These are phyloP conservation scores for Sclerotinia sclerotiorum DNA, from an alignment of 2,329 filamentous ascomycete genomes.

Conservation along the genomic window DNA sequence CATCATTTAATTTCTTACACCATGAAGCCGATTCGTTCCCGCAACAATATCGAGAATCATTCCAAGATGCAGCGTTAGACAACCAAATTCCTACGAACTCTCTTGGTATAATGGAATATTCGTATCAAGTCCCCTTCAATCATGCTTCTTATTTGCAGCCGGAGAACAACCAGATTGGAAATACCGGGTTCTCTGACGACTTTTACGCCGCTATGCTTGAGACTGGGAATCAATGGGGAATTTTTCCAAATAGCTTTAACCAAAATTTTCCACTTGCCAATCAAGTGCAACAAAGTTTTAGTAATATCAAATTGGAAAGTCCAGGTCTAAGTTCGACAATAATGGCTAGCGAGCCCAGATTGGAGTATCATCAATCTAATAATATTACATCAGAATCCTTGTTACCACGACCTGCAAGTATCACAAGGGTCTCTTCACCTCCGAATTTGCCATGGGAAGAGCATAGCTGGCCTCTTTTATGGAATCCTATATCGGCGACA, in stretches of 20 bases:
- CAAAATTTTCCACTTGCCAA: conserved; percentile 18
- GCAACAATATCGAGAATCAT: conserved; percentile 12
- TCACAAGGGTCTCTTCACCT: conserved; percentile 27
- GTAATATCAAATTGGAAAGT: conserved; percentile 5
- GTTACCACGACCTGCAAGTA: conserved; percentile 6
- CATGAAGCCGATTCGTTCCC: background rate
- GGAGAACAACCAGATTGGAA: conserved; percentile 14
- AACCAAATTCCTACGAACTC: conserved; percentile 7
- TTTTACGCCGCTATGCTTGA: conserved; percentile 35
- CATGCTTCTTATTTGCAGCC: conserved; percentile 18
- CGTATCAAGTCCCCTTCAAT: background rate
- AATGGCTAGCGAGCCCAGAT: background rate
- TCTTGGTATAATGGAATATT: background rate
- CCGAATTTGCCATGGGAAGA: conserved; percentile 30
- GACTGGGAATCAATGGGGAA: conserved; percentile 31
- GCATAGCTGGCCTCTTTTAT: conserved; percentile 34
- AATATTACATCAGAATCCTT: background rate
- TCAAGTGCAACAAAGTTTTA: background rate
- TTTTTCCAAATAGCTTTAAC: conserved; percentile 18
- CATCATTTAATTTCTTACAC: conserved; percentile 1
- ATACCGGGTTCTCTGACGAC: conserved; percentile 34
- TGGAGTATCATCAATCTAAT: background rate
- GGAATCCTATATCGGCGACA: conserved; percentile 29
- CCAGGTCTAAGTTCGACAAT: background rate
- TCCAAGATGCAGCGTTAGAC: conserved; percentile 8